phyloP scores from a whole-genome alignment of 306 rosid species.

The Acacia confusa region DNA sequence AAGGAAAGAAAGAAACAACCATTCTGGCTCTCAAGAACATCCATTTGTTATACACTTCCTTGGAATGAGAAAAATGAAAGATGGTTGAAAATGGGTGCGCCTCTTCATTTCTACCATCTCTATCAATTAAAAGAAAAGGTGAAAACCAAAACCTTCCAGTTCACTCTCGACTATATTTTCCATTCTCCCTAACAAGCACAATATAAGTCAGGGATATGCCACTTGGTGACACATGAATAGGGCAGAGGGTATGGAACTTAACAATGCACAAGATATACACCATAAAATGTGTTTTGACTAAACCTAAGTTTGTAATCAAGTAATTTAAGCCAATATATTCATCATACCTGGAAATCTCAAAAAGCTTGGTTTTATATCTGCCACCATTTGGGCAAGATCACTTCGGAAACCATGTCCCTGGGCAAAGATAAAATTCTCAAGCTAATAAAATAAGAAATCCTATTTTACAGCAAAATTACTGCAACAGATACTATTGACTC shows the following conservation, averaged over 20 bases:
- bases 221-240: constrained; percentile 19
- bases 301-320: constrained; percentile 18
- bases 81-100: neutral
- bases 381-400: constrained; percentile 52
- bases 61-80: neutral
- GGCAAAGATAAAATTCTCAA: constrained; percentile 19
- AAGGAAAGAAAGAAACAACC: neutral
- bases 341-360: constrained; percentile 75
- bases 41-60: neutral
- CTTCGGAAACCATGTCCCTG: constrained; percentile 71
- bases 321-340: constrained; percentile 18
- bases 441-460: neutral
- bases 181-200: neutral
- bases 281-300: neutral
- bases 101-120: neutral
- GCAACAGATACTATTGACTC: neutral
- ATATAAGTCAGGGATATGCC: constrained; percentile 6
- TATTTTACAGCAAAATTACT: neutral
- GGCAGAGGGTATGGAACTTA: constrained; percentile 5
- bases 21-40: neutral
- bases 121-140: neutral
- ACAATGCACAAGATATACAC: constrained; percentile 8
- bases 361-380: constrained; percentile 53
- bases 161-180: neutral
- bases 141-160: neutral